These are phyloP conservation scores for Microthyrium microscopicum DNA, from an alignment of 2,329 filamentous ascomycete genomes.

Conservation along the genomic window DNA sequence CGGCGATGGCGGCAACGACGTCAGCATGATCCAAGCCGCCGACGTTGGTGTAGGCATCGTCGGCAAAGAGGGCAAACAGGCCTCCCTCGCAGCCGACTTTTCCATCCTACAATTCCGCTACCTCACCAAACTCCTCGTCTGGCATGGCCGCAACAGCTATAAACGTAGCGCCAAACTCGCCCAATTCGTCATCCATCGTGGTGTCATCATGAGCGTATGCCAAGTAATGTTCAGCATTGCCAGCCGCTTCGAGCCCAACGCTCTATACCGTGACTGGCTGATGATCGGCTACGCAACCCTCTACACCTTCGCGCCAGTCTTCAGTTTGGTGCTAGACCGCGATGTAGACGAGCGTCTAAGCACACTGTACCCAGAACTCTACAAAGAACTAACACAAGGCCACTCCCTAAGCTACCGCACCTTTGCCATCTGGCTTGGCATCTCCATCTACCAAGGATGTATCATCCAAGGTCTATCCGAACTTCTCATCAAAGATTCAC, in stretches of 20 bases:
- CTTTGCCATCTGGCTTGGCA: slow-evolving; percentile 92
- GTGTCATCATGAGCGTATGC: slow-evolving; percentile 84
- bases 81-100: slow-evolving; percentile 88
- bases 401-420: slow-evolving; percentile 78
- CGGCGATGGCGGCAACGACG: slow-evolving; percentile 94
- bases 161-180: slow-evolving; percentile 89
- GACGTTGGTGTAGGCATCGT: slow-evolving; percentile 97
- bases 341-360: slow-evolving; percentile 90
- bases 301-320: slow-evolving; percentile 85
- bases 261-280: slow-evolving; percentile 90
- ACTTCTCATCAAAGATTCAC: slow-evolving; percentile 43
- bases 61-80: slow-evolving; percentile 91
- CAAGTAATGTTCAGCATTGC: slow-evolving; percentile 97
- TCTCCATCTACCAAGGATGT: slow-evolving; percentile 87
- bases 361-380: slow-evolving; percentile 90
- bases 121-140: slow-evolving; percentile 90
- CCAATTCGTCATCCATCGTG: slow-evolving; percentile 96
- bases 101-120: slow-evolving; percentile 92
- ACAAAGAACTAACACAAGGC: slow-evolving; percentile 88
- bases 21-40: slow-evolving; percentile 97
- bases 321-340: slow-evolving; percentile 83
- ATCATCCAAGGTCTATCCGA: slow-evolving; percentile 93
- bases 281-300: slow-evolving; percentile 92
- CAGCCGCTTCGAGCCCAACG: slow-evolving; percentile 80
- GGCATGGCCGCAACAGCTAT: slow-evolving; percentile 96